phyloP scores from a whole-genome alignment of 768 basidiomycete species.

The Tricholoma flavovirens region DNA sequence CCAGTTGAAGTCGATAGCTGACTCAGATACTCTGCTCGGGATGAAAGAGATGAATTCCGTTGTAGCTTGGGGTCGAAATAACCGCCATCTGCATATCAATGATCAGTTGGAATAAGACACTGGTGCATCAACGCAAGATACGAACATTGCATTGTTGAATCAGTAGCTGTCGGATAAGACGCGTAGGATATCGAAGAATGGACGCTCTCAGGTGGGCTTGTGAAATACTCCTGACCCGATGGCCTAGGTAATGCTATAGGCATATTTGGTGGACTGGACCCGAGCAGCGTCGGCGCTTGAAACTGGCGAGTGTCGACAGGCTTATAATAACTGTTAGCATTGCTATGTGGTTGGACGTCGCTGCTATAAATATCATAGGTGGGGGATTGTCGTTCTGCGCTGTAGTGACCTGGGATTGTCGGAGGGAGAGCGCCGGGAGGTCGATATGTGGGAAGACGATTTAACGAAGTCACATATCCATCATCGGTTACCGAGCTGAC shows the following conservation, averaged over 20 bases:
- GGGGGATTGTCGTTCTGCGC: slow-evolving; percentile 3
- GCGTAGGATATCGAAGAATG: slow-evolving; percentile 2
- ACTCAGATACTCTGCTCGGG: slow-evolving; percentile 8
- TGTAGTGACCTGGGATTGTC: slow-evolving; percentile 20
- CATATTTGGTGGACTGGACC: slow-evolving; percentile 8
- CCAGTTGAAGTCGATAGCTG: slow-evolving; percentile 3
- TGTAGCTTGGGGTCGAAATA: slow-evolving; percentile 6
- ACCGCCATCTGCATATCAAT: slow-evolving; percentile 5
- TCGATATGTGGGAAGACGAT: slow-evolving; percentile 17
- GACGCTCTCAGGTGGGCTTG: background rate
- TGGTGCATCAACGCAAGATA: background rate
- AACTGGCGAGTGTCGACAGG: slow-evolving; percentile 13
- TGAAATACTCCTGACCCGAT: slow-evolving; percentile 4
- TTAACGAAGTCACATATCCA: slow-evolving; percentile 16
- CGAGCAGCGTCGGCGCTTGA: slow-evolving; percentile 2
- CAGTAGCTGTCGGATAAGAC: background rate
- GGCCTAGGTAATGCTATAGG: slow-evolving; percentile 2
- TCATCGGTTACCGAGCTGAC: slow-evolving; percentile 14
- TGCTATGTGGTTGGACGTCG: slow-evolving; percentile 8
- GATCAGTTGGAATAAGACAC: background rate
- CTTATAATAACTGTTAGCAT: slow-evolving; percentile 13
- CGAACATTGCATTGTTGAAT: slow-evolving; percentile 10
- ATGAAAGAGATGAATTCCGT: slow-evolving; percentile 11
- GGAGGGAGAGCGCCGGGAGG: slow-evolving; percentile 27
- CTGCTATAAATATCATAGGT: slow-evolving; percentile 2